Percentiles rank a stretch among this genome's conserved stretches.
phyloP scores from a whole-genome alignment of 2,329 filamentous ascomycete species.

The Scleromitrula shiraiana region DNA sequence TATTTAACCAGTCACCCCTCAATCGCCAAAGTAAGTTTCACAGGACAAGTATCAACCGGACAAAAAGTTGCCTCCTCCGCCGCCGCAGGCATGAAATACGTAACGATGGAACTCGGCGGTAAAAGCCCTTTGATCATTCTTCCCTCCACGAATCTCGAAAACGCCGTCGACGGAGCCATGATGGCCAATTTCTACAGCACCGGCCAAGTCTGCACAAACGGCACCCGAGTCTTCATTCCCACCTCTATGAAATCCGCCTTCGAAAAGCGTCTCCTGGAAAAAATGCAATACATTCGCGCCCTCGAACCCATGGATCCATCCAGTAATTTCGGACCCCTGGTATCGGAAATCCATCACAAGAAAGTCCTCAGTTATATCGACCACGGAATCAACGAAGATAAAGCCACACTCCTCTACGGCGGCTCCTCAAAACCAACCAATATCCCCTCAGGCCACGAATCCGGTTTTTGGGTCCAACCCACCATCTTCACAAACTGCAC shows the following conservation, averaged over 20 bases:
- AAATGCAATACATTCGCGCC: conserved; percentile 61
- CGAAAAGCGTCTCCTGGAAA: conserved; percentile 59
- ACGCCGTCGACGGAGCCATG: conserved; percentile 84
- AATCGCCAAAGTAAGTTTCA: conserved; percentile 84
- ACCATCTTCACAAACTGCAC: conserved; percentile 83
- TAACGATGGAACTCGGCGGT: conserved; percentile 87
- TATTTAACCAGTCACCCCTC: conserved; percentile 63
- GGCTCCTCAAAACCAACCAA: conserved; percentile 48
- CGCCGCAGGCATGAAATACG: conserved; percentile 74
- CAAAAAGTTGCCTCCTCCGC: conserved; percentile 72
- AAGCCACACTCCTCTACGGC: conserved; percentile 65
- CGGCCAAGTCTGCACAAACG: conserved; percentile 89
- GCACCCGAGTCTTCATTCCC: conserved; percentile 79
- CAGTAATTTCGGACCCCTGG: conserved; percentile 80
- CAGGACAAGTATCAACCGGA: conserved; percentile 77
- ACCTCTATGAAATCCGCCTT: conserved; percentile 56
- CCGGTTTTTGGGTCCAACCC: conserved; percentile 78
- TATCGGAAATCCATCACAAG: conserved; percentile 63
- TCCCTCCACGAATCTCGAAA: conserved; percentile 68
- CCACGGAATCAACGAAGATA: conserved; percentile 65
- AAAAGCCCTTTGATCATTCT: conserved; percentile 77
- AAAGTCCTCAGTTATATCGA: conserved; percentile 74
- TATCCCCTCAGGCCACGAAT: conserved; percentile 31
- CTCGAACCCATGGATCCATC: conserved; percentile 62
- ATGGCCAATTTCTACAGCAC: conserved; percentile 91